A percentile compares a stretch with the other conserved stretches of the same genome.
phyloP scores from a whole-genome alignment of 73 alveolate genomes.

The Paramecium pentaurelia region DNA sequence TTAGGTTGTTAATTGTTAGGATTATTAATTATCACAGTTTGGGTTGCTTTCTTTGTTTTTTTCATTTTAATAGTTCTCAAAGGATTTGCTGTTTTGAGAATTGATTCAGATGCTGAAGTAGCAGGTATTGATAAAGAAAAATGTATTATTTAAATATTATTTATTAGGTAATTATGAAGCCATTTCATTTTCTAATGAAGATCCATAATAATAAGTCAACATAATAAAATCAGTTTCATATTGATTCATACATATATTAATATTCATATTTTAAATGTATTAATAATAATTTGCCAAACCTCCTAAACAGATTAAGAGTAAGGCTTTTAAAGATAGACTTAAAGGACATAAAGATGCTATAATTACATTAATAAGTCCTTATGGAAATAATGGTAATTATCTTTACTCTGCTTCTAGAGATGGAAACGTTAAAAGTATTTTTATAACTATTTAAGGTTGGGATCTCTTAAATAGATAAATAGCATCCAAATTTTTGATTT shows the following conservation, averaged over 20 bases:
- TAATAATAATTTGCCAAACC: background rate
- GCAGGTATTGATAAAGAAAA: background rate
- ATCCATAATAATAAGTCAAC: background rate
- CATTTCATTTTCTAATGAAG: background rate
- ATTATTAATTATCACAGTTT: background rate
- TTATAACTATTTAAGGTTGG: slow-evolving; percentile 48
- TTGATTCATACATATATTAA: background rate
- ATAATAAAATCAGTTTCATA: background rate
- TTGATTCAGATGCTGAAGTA: background rate
- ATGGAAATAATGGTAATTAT: slow-evolving; percentile 69
- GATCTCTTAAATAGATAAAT: slow-evolving; percentile 54
- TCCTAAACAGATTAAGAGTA: slow-evolving; percentile 35
- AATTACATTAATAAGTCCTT: slow-evolving; percentile 68
- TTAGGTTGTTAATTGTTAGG: background rate
- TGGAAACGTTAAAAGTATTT: slow-evolving; percentile 68
- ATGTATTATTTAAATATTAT: background rate
- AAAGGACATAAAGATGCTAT: slow-evolving; percentile 80
- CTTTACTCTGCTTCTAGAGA: slow-evolving; percentile 80
- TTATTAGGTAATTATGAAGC: slow-evolving; percentile 1
- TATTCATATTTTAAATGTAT: background rate
- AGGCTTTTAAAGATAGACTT: slow-evolving; percentile 74
- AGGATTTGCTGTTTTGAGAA: slow-evolving; percentile 41
- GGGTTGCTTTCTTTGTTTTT: slow-evolving; percentile 38
- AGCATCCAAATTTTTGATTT: slow-evolving; percentile 27
- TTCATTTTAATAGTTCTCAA: background rate